phyloP scores from a whole-genome alignment of 2,329 filamentous ascomycete species.

The Aspergillus clavatus region DNA sequence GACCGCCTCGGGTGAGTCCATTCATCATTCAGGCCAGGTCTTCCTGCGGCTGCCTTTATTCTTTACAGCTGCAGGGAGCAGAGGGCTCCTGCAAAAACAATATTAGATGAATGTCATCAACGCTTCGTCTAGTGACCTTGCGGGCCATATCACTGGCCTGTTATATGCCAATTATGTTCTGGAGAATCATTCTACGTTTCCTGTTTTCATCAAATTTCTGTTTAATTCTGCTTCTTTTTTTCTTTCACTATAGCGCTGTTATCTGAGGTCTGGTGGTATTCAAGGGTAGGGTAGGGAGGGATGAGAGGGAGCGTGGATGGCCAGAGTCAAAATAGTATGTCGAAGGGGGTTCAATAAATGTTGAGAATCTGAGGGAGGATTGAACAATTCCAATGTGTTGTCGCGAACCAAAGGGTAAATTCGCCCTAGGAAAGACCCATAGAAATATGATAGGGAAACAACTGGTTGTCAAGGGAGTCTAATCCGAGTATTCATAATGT shows the following conservation, averaged over 20 bases:
- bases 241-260: constrained; percentile 6
- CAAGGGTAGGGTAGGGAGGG: background rate
- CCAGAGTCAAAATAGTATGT: background rate
- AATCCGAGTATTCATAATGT: too few relatives aligned
- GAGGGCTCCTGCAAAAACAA: background rate
- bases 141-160: background rate
- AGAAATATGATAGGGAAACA: too few relatives aligned
- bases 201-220: constrained; percentile 5
- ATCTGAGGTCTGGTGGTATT: background rate
- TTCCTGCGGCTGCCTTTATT: background rate
- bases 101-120: constrained; percentile 4
- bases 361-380: background rate
- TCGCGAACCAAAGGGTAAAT: background rate
- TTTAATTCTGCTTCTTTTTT: constrained; percentile 7
- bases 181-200: constrained; percentile 11
- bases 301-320: background rate
- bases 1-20: background rate
- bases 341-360: background rate
- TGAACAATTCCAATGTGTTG: background rate
- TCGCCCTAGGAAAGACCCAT: too few relatives aligned
- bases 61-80: background rate
- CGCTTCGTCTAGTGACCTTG: constrained; percentile 2
- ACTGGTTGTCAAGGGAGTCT: too few relatives aligned
- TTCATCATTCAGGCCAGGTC: background rate
- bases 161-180: constrained; percentile 3